These are phyloP conservation scores for Microsporum ferrugineum DNA, from an alignment of 2,329 filamentous ascomycete species.

Conservation along the genomic window DNA sequence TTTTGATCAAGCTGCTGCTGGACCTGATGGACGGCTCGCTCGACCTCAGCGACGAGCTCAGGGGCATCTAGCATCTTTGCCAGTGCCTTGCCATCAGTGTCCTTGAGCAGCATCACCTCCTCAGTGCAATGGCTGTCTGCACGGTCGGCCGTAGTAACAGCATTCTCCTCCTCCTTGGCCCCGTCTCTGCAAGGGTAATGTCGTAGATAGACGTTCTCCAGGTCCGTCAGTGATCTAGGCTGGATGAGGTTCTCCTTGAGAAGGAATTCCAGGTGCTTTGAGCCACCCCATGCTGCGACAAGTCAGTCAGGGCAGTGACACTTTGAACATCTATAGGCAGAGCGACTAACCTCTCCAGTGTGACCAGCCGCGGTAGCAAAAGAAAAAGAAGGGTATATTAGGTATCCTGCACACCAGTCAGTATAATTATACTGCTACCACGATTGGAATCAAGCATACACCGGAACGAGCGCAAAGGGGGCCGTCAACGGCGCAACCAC, in stretches of 20 bases:
- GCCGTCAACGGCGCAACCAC: constrained; percentile 70
- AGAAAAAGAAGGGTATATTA: constrained; percentile 94
- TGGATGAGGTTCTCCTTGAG: constrained; percentile 60
- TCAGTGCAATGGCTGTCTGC: constrained; percentile 20
- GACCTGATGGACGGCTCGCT: constrained; percentile 66
- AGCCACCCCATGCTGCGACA: constrained; percentile 58
- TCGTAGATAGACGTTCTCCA: constrained; percentile 63
- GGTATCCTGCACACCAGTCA: constrained; percentile 52
- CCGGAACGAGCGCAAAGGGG: constrained; percentile 70
- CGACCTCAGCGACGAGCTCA: constrained; percentile 59
- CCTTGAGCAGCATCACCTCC: constrained; percentile 36
- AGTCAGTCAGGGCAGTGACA: neutral
- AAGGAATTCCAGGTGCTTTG: constrained; percentile 73
- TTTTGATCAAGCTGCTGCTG: constrained; percentile 28
- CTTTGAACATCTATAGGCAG: neutral
- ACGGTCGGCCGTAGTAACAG: constrained; percentile 8
- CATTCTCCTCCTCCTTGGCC: constrained; percentile 22
- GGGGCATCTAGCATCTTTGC: constrained; percentile 55
- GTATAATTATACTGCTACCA: neutral
- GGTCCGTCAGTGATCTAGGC: constrained; percentile 51
- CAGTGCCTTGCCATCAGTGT: constrained; percentile 45
- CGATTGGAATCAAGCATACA: constrained; percentile 47
- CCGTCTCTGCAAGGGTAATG: constrained; percentile 21
- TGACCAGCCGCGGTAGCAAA: constrained; percentile 79
- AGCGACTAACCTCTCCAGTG: constrained; percentile 56